Evolutionary conservation across 371 early-diverging fungal species (phyloP), one percentile per base, ranked within the genome.

Genomic region (Syncephalastrum contaminatum): DNA sequence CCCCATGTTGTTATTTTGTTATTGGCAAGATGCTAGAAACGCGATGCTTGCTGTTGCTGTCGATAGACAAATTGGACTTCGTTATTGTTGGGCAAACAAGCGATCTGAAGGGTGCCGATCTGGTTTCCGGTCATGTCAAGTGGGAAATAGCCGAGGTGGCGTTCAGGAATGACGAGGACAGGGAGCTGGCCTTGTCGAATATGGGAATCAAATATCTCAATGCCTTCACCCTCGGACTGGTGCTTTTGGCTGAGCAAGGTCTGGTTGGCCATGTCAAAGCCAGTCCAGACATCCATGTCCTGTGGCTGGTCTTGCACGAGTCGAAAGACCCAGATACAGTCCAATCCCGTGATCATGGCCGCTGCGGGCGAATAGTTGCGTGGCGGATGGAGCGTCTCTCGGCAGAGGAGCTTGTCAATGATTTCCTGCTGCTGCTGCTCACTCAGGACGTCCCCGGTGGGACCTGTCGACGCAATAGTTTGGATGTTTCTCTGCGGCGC

Each of bases 271-370:
- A 49, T 62, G 49, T 72, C 73, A 60, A 72, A 72, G 0, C 60
- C 63, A 1, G 60, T 64, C 73, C 73, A 72, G 4, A 64, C 64
- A 4, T 53, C 39, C 21, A 5, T 40, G 14, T 39, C 48, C 3
- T 40, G 47, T 18, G 21, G 18, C 18, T 24, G 51, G 18, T 25
- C 46, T 19, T 22, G 18, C 41, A 46, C 4, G 1, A 51, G 19
- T 8, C 68, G 57, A 58, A 72, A 72, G 2, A 66, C 69, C 73
- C 73, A 72, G n/a, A 72, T 62, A 10, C 39, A 51, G 10, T 59
- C 54, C 18, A 72, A 54, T 3, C 44, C 40, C 13, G 66, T 59
- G 4, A 69, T 45, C 21, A 30, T 39, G 20, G 40, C 44, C n/a
- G 50, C 46, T 18, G 51, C 53, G 18, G 30, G 14, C 13, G 46